Conservation (phyloP, 2,329 filamentous ascomycete genomes). For the Curvularia lunata region DNA sequence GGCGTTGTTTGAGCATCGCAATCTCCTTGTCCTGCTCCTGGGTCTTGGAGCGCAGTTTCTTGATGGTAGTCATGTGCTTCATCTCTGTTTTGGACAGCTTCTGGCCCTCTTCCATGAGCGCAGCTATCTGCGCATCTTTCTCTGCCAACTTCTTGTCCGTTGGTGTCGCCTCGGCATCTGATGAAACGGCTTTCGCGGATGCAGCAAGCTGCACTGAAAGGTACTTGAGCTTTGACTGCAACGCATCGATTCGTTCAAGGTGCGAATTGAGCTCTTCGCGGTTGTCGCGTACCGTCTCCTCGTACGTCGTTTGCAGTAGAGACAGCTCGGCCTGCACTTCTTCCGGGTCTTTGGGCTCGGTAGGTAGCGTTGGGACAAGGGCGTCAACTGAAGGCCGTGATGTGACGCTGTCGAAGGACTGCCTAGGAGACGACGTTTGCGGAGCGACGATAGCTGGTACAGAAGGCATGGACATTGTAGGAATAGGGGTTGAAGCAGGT, state of each 20-base stretch:
- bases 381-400: slow-evolving; percentile 42
- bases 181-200: slow-evolving; percentile 72
- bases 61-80: slow-evolving; percentile 81
- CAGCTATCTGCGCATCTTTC: slow-evolving; percentile 87
- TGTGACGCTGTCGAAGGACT: slow-evolving; percentile 42
- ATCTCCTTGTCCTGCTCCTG: slow-evolving; percentile 60
- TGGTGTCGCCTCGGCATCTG: slow-evolving; percentile 32
- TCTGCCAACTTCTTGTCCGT: slow-evolving; percentile 81
- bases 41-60: slow-evolving; percentile 69
- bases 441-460: slow-evolving; percentile 44
- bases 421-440: slow-evolving; percentile 37
- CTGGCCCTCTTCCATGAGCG: slow-evolving; percentile 90
- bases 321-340: slow-evolving; percentile 54
- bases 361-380: slow-evolving; percentile 45
- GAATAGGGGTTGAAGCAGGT: slow-evolving; percentile 31
- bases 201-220: slow-evolving; percentile 80
- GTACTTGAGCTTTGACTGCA: slow-evolving; percentile 90
- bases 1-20: slow-evolving; percentile 62
- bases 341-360: slow-evolving; percentile 31
- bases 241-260: slow-evolving; percentile 86
- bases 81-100: slow-evolving; percentile 86
- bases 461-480: slow-evolving; percentile 39
- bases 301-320: slow-evolving; percentile 58
- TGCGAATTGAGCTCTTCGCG: slow-evolving; percentile 85
- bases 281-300: slow-evolving; percentile 63